These are phyloP conservation scores for Albatrellus sp. DNA, from an alignment of 1,284 basidiomycete genomes.

Conservation along the genomic window DNA sequence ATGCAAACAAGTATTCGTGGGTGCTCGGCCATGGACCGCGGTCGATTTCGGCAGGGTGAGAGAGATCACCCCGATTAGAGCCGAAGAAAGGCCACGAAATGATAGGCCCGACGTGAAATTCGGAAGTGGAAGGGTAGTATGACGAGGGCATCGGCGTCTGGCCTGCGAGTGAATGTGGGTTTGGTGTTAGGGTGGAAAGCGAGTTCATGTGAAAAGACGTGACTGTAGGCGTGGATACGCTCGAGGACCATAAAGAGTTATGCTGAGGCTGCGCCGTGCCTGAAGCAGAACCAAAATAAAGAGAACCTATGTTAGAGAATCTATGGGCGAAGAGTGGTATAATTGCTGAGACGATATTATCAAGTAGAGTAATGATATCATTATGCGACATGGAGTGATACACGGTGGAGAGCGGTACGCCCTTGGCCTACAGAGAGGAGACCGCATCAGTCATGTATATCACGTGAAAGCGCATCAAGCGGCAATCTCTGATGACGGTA, in stretches of 20 bases:
- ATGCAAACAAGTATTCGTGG: constrained; percentile 46
- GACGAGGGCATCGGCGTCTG: background rate
- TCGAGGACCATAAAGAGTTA: constrained; percentile 6
- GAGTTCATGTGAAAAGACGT: constrained; percentile 8
- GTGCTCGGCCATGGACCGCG: constrained; percentile 63
- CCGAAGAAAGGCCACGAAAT: constrained; percentile 83
- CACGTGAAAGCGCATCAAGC: constrained; percentile 2
- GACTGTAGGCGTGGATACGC: constrained; percentile 13
- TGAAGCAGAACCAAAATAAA: constrained; percentile 43
- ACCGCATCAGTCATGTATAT: constrained; percentile 11
- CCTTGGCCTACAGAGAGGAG: constrained; percentile 38
- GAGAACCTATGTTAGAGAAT: constrained; percentile 58
- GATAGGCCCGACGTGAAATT: constrained; percentile 62
- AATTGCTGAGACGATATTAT: constrained; percentile 51
- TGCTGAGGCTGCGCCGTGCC: constrained; percentile 5
- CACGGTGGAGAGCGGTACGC: constrained; percentile 52
- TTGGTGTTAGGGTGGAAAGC: constrained; percentile 20
- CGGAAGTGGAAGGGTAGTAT: constrained; percentile 11
- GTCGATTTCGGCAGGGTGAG: constrained; percentile 54
- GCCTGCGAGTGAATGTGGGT: constrained; percentile 2
- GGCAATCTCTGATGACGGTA: constrained; percentile 14
- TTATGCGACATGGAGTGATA: constrained; percentile 56
- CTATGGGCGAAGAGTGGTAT: constrained; percentile 66
- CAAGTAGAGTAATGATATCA: constrained; percentile 46
- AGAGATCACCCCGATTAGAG: constrained; percentile 59